These are phyloP conservation scores for Arthrocladium fulminans DNA, from an alignment of 2,329 filamentous ascomycete species.

Conservation along the genomic window DNA sequence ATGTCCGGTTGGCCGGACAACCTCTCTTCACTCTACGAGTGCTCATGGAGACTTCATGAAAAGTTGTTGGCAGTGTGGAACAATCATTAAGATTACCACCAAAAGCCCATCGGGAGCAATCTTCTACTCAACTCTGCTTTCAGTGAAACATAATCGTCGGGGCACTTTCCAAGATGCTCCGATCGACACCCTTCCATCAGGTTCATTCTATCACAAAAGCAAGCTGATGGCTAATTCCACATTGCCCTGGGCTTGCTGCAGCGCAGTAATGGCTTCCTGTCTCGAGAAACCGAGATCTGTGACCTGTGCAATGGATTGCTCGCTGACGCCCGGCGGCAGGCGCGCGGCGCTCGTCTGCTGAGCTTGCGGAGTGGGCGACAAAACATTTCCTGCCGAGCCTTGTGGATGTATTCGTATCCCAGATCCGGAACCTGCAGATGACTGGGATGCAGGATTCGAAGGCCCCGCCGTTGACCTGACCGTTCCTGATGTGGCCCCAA, in stretches of 20 bases:
- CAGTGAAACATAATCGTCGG: too few species aligned
- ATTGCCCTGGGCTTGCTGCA: constrained; percentile 76
- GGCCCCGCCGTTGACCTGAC: constrained; percentile 22
- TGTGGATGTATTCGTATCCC: constrained; percentile 9
- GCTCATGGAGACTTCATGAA: too few species aligned
- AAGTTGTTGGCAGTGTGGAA: too few species aligned
- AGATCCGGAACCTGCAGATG: background rate
- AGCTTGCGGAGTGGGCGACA: background rate
- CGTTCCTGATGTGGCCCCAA: constrained; percentile 74
- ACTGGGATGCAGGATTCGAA: background rate
- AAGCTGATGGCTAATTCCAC: constrained; percentile 80
- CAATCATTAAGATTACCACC: too few species aligned
- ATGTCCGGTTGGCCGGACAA: too few species aligned
- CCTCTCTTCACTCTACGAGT: too few species aligned
- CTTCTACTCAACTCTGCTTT: too few species aligned
- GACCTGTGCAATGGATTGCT: constrained; percentile 65
- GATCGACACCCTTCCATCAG: background rate
- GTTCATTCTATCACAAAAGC: constrained; percentile 42
- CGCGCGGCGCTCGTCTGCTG: constrained; percentile 47
- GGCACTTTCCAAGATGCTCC: too few species aligned
- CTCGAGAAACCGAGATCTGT: constrained; percentile 68
- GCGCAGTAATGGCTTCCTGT: constrained; percentile 66
- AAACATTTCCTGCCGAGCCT: constrained; percentile 9
- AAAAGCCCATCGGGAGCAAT: too few species aligned
- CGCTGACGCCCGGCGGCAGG: constrained; percentile 34